Conservation (phyloP, 768 basidiomycete species). For the Mycena galopus region DNA sequence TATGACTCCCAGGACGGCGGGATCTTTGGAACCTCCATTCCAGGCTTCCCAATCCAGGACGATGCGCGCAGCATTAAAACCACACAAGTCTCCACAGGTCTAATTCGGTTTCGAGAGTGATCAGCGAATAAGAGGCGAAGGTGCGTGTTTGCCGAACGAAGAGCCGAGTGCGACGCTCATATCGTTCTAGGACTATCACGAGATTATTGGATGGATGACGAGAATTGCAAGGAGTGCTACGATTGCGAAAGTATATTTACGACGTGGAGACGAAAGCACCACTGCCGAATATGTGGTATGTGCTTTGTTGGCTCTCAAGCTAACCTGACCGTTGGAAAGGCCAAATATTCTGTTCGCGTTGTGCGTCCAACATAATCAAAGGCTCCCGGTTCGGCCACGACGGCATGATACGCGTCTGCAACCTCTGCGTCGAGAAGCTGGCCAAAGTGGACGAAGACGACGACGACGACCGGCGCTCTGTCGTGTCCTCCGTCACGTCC, state of each 20-base stretch:
- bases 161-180: too few relatives aligned
- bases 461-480: constrained; percentile 88
- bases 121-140: constrained; percentile 93
- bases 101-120: constrained; percentile 91
- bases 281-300: constrained; percentile 96
- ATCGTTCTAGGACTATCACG: constrained; percentile 76
- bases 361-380: constrained; percentile 97
- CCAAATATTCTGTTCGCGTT: constrained; percentile 97
- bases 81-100: constrained; percentile 77
- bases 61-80: constrained; percentile 91
- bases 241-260: constrained; percentile 96
- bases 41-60: constrained; percentile 93
- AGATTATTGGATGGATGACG: constrained; percentile 99
- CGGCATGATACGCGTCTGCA: constrained; percentile 96
- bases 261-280: constrained; percentile 95
- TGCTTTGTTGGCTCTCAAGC: constrained; percentile 27
- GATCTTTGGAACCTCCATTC: constrained; percentile 81
- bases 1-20: constrained; percentile 69
- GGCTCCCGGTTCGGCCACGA: constrained; percentile 93
- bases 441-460: constrained; percentile 91
- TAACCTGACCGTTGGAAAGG: constrained; percentile 58
- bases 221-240: constrained; percentile 94
- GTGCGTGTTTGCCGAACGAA: constrained; percentile 58
- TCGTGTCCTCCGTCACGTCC: constrained; percentile 77
- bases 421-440: constrained; percentile 93